A percentile compares a stretch with the other conserved stretches of the same genome.
Conservation (phyloP, 75 land plant genomes). For the Cryptomeria japonica region DNA sequence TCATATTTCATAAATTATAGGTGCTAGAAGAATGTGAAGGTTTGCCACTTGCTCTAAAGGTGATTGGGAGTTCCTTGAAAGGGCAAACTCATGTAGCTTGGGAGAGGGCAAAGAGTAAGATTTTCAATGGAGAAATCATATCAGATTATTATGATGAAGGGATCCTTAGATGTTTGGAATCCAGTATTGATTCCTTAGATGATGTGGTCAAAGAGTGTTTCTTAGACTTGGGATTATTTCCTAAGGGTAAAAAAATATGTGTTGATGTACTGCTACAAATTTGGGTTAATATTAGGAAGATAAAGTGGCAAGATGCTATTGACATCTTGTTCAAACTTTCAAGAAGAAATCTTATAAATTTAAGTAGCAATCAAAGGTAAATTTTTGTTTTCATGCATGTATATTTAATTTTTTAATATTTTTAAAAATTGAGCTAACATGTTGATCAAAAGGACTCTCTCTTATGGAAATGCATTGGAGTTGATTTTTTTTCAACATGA, state of each 20-base stretch:
- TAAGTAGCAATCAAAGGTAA: conserved; percentile 25
- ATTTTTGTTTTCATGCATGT: neutral
- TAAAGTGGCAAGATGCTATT: conserved; percentile 54
- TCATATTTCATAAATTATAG: too few relatives aligned
- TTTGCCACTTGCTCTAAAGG: too few relatives aligned
- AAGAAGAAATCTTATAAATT: conserved; percentile 45
- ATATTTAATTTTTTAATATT: neutral
- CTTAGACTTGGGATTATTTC: conserved; percentile 56
- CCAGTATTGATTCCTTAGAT: too few relatives aligned
- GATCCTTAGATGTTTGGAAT: too few relatives aligned
- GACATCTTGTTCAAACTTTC: conserved; percentile 47
- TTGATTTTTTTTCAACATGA: conserved; percentile 58
- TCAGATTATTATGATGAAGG: too few relatives aligned
- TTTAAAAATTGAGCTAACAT: neutral
- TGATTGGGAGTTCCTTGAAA: too few relatives aligned
- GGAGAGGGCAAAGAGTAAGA: too few relatives aligned
- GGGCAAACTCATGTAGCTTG: too few relatives aligned
- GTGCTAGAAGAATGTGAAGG: conserved; percentile 37
- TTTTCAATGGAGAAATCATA: too few relatives aligned
- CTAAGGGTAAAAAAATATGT: conserved; percentile 53
- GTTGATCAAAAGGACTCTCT: neutral
- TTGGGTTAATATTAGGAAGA: conserved; percentile 53
- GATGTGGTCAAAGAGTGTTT: conserved; percentile 36
- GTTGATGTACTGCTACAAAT: conserved; percentile 12
- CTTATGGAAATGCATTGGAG: conserved; percentile 38